These are phyloP conservation scores for Candida krabiensis DNA, from an alignment of 805 yeast species.

Conservation along the genomic window DNA sequence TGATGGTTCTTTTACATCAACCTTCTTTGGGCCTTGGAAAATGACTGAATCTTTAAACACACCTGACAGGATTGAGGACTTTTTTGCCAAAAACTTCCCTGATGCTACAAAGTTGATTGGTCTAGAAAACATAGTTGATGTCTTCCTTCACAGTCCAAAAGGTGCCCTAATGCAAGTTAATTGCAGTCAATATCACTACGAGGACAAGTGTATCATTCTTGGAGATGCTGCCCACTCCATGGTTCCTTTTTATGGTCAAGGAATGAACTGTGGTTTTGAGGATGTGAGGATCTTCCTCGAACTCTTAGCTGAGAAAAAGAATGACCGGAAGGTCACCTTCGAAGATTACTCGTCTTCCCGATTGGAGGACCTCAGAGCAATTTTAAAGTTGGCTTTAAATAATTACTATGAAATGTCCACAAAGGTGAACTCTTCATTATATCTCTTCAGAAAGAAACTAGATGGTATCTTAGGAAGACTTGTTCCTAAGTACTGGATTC, in stretches of 20 bases:
- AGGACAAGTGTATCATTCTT: slow-evolving; percentile 62
- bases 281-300: slow-evolving; percentile 72
- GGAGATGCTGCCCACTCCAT: slow-evolving; percentile 97
- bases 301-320: slow-evolving; percentile 38
- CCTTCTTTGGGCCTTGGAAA: slow-evolving; percentile 81
- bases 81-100: slow-evolving; percentile 63
- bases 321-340: slow-evolving; percentile 50
- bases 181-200: slow-evolving; percentile 66
- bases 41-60: slow-evolving; percentile 54
- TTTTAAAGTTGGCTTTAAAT: slow-evolving; percentile 72
- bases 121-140: slow-evolving; percentile 40
- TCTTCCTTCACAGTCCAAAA: slow-evolving; percentile 61
- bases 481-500: slow-evolving; percentile 70
- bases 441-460: slow-evolving; percentile 62
- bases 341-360: slow-evolving; percentile 53
- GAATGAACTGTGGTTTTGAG: slow-evolving; percentile 95
- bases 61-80: slow-evolving; percentile 40
- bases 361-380: slow-evolving; percentile 69
- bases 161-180: slow-evolving; percentile 77
- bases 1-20: slow-evolving; percentile 86
- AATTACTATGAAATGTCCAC: slow-evolving; percentile 89
- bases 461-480: slow-evolving; percentile 64
- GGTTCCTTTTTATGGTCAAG: slow-evolving; percentile 99
- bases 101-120: slow-evolving; percentile 78
- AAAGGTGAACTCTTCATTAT: slow-evolving; percentile 62